A percentile compares a stretch with the other conserved stretches of the same genome.
Conservation (phyloP, 2,329 filamentous ascomycete genomes). For the Fusarium sp. region DNA sequence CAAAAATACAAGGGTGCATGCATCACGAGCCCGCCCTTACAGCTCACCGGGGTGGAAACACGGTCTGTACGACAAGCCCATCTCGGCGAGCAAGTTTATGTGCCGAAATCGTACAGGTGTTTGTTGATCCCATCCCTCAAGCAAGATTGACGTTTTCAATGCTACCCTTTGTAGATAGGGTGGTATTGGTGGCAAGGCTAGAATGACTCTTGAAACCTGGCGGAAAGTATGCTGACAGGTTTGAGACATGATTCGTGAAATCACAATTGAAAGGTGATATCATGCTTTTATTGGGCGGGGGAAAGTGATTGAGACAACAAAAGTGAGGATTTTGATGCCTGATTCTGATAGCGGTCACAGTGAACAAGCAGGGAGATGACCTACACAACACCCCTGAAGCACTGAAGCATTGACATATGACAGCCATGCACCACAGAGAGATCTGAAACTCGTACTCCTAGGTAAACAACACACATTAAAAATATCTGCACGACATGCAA, state of each 20-base stretch:
- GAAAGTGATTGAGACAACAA: not conserved
- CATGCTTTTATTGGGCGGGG: not conserved
- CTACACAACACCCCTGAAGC: not conserved
- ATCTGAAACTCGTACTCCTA: slow-evolving; percentile 1
- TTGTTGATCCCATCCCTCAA: not conserved
- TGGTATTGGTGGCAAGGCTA: not conserved
- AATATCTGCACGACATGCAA: slow-evolving; percentile 6
- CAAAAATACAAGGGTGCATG: not conserved
- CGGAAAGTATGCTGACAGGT: not conserved
- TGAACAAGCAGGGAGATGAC: not conserved
- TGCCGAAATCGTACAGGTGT: not conserved
- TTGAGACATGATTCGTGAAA: slow-evolving; percentile 1
- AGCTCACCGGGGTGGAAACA: slow-evolving; percentile 29
- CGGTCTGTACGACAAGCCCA: slow-evolving; percentile 9
- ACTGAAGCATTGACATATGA: not conserved
- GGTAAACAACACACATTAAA: not conserved
- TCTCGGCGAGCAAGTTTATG: not conserved
- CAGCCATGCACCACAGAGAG: not conserved
- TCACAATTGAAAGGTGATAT: not conserved
- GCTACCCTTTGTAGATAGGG: not conserved
- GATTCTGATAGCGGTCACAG: not conserved
- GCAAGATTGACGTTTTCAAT: not conserved
- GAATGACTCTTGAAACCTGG: not conserved
- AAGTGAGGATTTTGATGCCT: not conserved
- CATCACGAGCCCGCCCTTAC: slow-evolving; percentile 12